phyloP scores from a whole-genome alignment of 164 flowering plant genomes.

The Piper betle region DNA sequence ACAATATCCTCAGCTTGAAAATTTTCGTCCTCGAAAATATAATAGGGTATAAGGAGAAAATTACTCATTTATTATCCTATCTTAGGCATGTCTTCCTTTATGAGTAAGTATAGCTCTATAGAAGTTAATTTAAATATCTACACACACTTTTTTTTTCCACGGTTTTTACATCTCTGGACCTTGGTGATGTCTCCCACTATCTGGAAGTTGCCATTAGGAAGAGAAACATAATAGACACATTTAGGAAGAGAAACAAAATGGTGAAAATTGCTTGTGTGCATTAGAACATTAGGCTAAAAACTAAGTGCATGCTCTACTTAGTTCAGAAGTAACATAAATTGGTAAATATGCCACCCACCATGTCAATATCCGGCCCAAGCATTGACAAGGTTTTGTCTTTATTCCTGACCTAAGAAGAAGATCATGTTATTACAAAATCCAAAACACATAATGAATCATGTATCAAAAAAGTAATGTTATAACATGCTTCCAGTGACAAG shows the following conservation, averaged over 20 bases:
- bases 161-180: no score
- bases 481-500: background rate
- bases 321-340: background rate
- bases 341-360: slow-evolving; percentile 36
- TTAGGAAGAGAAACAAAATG: background rate
- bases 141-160: no score
- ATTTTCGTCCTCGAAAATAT: no score
- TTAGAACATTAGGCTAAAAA: no score
- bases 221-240: no score
- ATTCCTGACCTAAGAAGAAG: slow-evolving; percentile 64
- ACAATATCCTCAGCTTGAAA: no score
- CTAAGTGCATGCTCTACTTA: no score
- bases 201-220: slow-evolving; percentile 21
- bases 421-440: slow-evolving; percentile 1
- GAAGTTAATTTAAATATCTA: no score
- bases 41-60: no score
- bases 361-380: slow-evolving; percentile 75
- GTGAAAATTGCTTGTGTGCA: background rate
- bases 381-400: slow-evolving; percentile 83
- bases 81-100: no score
- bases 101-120: no score
- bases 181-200: slow-evolving; percentile 85
- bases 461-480: background rate
- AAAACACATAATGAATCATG: background rate
- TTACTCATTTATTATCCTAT: no score